Percentiles rank a stretch among this genome's conserved stretches.
These are phyloP conservation scores for Knoxdaviesia capensis DNA, from an alignment of 2,329 filamentous ascomycete genomes.

Conservation along the genomic window DNA sequence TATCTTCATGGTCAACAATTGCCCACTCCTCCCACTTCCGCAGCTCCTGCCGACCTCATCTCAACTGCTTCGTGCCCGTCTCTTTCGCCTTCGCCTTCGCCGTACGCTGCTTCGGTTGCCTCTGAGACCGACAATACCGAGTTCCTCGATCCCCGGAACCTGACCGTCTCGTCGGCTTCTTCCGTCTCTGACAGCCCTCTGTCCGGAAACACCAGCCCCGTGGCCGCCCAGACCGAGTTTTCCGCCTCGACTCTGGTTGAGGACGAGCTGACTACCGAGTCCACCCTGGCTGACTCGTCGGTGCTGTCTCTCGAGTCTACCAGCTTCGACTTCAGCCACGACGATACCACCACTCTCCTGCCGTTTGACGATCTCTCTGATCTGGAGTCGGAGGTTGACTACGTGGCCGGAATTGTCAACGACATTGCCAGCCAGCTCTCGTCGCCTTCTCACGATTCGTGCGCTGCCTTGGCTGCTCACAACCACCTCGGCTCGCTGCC, in stretches of 20 bases:
- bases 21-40: slow-evolving; percentile 2
- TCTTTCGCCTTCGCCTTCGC: slow-evolving; percentile 70
- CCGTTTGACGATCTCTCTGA: slow-evolving; percentile 75
- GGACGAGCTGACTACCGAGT: too few relatives aligned
- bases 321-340: slow-evolving; percentile 30
- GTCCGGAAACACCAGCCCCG: slow-evolving; percentile 18
- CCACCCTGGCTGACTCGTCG: too few relatives aligned
- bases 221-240: slow-evolving; percentile 34
- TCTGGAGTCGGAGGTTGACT: slow-evolving; percentile 79
- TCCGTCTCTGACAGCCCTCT: too few relatives aligned
- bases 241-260: slow-evolving; percentile 27
- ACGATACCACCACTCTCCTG: slow-evolving; percentile 39
- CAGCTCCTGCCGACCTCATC: slow-evolving; percentile 37
- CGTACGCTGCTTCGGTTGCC: slow-evolving; percentile 47
- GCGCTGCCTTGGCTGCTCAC: background rate
- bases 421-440: too few relatives aligned
- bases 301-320: slow-evolving; percentile 14
- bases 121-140: slow-evolving; percentile 50
- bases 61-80: slow-evolving; percentile 64
- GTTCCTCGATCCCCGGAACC: slow-evolving; percentile 80
- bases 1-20: slow-evolving; percentile 4
- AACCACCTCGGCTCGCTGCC: slow-evolving; percentile 6
- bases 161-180: slow-evolving; percentile 44
- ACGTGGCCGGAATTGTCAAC: slow-evolving; percentile 48
- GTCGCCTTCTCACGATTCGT: too few relatives aligned